Percentiles rank a stretch among this genome's conserved stretches.
These are phyloP conservation scores for Scheffersomyces titani DNA, from an alignment of 1,139 yeast species.

Conservation along the genomic window DNA sequence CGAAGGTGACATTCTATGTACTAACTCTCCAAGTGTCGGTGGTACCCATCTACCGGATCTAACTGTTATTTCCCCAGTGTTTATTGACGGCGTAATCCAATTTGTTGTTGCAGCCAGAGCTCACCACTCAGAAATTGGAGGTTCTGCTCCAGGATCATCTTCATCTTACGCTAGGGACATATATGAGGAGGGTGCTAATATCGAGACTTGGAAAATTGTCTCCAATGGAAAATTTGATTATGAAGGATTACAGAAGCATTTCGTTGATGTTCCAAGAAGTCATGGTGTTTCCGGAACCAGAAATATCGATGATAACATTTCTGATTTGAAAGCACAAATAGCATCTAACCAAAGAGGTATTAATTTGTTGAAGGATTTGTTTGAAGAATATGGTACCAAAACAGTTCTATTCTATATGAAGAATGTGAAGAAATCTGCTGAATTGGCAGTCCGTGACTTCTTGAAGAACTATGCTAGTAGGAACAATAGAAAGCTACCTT, in stretches of 20 bases:
- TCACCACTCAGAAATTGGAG: conserved; percentile 72
- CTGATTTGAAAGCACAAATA: conserved; percentile 66
- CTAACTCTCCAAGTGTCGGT: conserved; percentile 21
- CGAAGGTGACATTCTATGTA: conserved; percentile 21
- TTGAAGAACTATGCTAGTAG: conserved; percentile 34
- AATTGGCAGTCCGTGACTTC: conserved; percentile 49
- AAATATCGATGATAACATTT: conserved; percentile 55
- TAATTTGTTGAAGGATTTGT: conserved; percentile 46
- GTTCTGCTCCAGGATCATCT: conserved; percentile 66
- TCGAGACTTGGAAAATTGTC: conserved; percentile 57
- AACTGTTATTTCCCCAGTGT: conserved; percentile 20
- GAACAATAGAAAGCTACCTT: conserved; percentile 28
- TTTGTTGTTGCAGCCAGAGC: conserved; percentile 69
- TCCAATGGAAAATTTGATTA: conserved; percentile 55
- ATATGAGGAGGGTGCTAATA: conserved; percentile 66
- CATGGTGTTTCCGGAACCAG: conserved; percentile 67
- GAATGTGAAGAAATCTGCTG: conserved; percentile 64
- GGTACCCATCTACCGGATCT: conserved; percentile 24
- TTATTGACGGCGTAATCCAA: conserved; percentile 38
- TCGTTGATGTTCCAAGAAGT: conserved; percentile 53
- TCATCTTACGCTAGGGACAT: conserved; percentile 62
- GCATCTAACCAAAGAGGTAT: conserved; percentile 71
- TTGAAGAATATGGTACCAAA: conserved; percentile 50
- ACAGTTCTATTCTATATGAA: conserved; percentile 61
- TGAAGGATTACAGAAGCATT: conserved; percentile 46